phyloP scores from a whole-genome alignment of 192 early-diverging fungal species.

The Spinellus fusiger region DNA sequence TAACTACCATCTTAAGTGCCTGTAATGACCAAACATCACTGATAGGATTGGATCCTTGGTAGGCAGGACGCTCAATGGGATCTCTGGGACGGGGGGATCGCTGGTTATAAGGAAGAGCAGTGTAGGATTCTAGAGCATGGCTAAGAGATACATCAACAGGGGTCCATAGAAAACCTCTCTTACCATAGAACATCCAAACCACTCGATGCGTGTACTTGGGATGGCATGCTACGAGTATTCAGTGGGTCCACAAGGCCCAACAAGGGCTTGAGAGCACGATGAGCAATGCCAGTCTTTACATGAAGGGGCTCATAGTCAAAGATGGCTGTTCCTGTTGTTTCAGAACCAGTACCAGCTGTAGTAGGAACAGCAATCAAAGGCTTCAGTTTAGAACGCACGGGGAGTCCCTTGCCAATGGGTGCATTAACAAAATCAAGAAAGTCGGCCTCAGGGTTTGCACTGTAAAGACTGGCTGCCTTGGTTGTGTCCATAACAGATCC shows the following conservation, averaged over 20 bases:
- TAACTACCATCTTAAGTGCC: constrained; percentile 74
- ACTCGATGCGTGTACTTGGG: constrained; percentile 76
- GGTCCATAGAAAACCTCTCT: not conserved
- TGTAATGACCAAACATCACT: constrained; percentile 84
- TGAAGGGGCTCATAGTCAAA: constrained; percentile 80
- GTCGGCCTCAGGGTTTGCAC: constrained; percentile 72
- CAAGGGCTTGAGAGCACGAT: constrained; percentile 74
- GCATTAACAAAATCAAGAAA: constrained; percentile 91
- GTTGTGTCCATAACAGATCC: constrained; percentile 89
- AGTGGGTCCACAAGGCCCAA: constrained; percentile 85
- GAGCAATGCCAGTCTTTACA: constrained; percentile 88
- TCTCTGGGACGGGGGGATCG: constrained; percentile 73
- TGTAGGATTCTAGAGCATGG: constrained; percentile 89
- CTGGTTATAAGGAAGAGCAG: constrained; percentile 77
- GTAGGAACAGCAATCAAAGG: constrained; percentile 71
- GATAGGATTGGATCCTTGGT: constrained; percentile 92
- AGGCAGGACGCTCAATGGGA: constrained; percentile 80
- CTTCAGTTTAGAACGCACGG: constrained; percentile 64
- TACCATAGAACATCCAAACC: constrained; percentile 82
- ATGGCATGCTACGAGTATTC: constrained; percentile 83
- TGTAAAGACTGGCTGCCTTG: constrained; percentile 88
- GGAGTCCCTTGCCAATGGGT: constrained; percentile 80
- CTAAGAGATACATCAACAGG: too few species aligned
- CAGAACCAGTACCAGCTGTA: constrained; percentile 69
- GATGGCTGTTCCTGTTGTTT: constrained; percentile 91